These are phyloP conservation scores for Vigna mungo DNA, from an alignment of 306 rosid species.

Conservation along the genomic window DNA sequence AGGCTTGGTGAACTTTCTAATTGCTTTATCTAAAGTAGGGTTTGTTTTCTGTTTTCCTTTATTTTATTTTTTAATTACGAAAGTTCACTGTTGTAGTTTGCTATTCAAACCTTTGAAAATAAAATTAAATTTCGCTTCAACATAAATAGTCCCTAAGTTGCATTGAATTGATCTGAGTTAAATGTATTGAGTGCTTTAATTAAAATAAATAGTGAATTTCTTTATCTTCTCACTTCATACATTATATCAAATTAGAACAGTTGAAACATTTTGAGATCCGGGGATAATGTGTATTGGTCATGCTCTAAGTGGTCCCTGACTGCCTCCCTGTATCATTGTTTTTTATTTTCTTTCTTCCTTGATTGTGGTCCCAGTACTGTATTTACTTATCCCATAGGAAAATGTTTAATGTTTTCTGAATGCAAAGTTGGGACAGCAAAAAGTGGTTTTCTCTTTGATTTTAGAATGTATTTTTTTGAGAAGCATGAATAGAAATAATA, in stretches of 20 bases:
- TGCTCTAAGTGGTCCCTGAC: slow-evolving; percentile 43
- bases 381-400: slow-evolving; percentile 11
- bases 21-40: slow-evolving; percentile 49
- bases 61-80: background rate
- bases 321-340: background rate
- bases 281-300: slow-evolving; percentile 6
- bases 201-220: background rate
- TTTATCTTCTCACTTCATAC: background rate
- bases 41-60: background rate
- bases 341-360: background rate
- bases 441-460: background rate
- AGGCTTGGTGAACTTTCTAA: slow-evolving; percentile 38
- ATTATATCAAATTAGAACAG: background rate
- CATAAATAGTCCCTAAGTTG: background rate
- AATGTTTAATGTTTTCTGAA: background rate
- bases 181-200: background rate
- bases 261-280: background rate
- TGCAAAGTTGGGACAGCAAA: background rate
- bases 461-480: background rate
- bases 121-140: background rate
- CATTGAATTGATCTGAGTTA: background rate
- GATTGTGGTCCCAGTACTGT: slow-evolving; percentile 39
- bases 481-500: background rate
- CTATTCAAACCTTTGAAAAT: background rate
- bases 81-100: background rate